phyloP scores from a whole-genome alignment of 2,329 filamentous ascomycete genomes.

The Aspergillus sp. region DNA sequence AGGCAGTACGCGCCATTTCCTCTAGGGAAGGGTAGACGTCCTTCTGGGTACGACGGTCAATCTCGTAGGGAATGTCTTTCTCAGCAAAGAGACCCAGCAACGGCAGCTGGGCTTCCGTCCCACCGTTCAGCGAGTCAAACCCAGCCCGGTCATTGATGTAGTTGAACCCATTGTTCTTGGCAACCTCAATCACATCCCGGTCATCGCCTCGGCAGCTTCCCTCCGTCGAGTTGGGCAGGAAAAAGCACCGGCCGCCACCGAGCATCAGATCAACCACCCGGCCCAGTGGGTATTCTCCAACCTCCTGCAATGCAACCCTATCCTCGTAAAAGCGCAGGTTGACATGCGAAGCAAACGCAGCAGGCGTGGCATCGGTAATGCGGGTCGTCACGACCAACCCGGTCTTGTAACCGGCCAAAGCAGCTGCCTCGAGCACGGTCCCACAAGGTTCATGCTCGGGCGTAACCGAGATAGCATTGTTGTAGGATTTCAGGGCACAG shows the following conservation, averaged over 20 bases:
- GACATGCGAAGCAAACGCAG: constrained; percentile 89
- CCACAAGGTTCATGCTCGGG: constrained; percentile 84
- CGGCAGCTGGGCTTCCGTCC: constrained; percentile 67
- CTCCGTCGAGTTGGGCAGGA: constrained; percentile 73
- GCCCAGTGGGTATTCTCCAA: constrained; percentile 82
- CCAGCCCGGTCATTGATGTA: constrained; percentile 68
- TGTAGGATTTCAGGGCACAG: constrained; percentile 91
- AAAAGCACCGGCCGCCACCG: constrained; percentile 89
- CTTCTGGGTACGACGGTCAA: constrained; percentile 76
- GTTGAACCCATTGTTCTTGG: constrained; percentile 72
- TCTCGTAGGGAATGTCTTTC: constrained; percentile 83
- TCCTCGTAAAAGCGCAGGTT: constrained; percentile 77
- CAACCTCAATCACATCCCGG: constrained; percentile 68
- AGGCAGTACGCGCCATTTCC: constrained; percentile 82
- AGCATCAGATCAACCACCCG: constrained; percentile 87
- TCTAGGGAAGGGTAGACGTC: constrained; percentile 81
- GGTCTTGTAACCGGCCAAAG: constrained; percentile 84
- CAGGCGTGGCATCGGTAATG: constrained; percentile 92
- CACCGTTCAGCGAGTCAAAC: constrained; percentile 70
- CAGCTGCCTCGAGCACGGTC: constrained; percentile 88
- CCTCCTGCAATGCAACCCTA: constrained; percentile 84
- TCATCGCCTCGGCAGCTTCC: constrained; percentile 80
- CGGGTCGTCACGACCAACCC: constrained; percentile 93
- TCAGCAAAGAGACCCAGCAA: constrained; percentile 80
- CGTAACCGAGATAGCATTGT: constrained; percentile 86